Percentiles rank a stretch among this genome's conserved stretches.
These are phyloP conservation scores for Alternaria sp. DNA, from an alignment of 2,329 filamentous ascomycete genomes.

Conservation along the genomic window DNA sequence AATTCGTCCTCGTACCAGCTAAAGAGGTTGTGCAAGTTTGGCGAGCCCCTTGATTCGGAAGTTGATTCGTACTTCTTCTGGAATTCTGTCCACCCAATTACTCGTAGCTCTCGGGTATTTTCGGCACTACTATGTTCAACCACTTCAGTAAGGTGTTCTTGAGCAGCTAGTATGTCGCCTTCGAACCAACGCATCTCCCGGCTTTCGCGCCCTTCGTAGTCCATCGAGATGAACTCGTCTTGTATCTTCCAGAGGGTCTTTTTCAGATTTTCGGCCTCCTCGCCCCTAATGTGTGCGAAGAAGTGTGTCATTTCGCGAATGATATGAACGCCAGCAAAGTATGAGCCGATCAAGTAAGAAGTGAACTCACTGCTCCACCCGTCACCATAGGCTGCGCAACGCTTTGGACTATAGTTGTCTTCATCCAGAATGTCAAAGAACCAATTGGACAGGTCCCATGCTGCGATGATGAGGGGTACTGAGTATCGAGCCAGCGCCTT, in stretches of 20 bases:
- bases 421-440: constrained; percentile 14
- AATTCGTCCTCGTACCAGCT: constrained; percentile 11
- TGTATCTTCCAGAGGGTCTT: constrained; percentile 18
- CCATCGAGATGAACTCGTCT: constrained; percentile 14
- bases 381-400: constrained; percentile 6
- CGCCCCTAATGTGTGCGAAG: constrained; percentile 10
- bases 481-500: constrained; percentile 13
- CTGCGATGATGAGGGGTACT: constrained; percentile 10
- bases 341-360: constrained; percentile 6
- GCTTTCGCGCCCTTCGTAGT: constrained; percentile 13
- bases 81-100: constrained; percentile 12
- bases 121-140: background rate
- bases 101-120: constrained; percentile 4
- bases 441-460: constrained; percentile 16
- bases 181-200: constrained; percentile 18
- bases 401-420: constrained; percentile 2
- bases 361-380: constrained; percentile 12
- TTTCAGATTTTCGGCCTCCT: constrained; percentile 10
- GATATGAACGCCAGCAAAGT: constrained; percentile 18
- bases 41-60: background rate
- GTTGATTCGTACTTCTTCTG: constrained; percentile 6
- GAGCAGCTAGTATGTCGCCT: constrained; percentile 16
- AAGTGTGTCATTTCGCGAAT: constrained; percentile 16
- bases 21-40: constrained; percentile 6
- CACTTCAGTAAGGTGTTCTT: constrained; percentile 8